Base-by-base conservation (phyloP, 768 basidiomycete species). In the Atractiella rhizophila region DNA sequence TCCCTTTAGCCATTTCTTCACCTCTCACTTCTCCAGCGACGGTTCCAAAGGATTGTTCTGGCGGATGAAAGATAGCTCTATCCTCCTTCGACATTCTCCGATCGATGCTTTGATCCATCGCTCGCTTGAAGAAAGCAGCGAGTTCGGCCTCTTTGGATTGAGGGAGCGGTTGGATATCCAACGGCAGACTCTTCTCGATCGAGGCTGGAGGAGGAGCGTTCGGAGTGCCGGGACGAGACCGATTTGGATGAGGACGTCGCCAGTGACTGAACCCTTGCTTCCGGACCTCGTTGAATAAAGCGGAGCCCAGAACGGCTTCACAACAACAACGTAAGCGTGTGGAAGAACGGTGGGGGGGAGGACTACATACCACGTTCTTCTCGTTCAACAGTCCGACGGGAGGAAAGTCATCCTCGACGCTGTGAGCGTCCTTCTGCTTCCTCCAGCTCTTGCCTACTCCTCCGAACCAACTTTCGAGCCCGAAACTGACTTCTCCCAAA, bases 401-500 rank as follows among this genome's bases (percentile, higher is more conserved):
- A 65, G 62, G 59, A 15, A 58, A 58, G 20, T 56, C 60, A 42
- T 54, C 63, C 29, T 46, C 63, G 9, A 45, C 47, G 51, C 85
- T 18, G 4, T 28, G 19, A 20, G 6, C 8, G 4, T 18, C 27
- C 0, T 1, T 12, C 19, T 16, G 32, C 16, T 6, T 10, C 4
- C 37, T 43, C 44, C 46, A 91, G 81, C 82, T 78, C 71, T 16
- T n/a, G n/a, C n/a, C n/a, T n/a, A n/a, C n/a, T n/a, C n/a, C n/a
- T n/a, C n/a, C n/a, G n/a, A n/a, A n/a, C n/a, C n/a, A n/a, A n/a
- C n/a, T n/a, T n/a, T 73, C 73, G n/a, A 88, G 55, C 0, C 71
- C 68, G 6, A 94, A 48, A 0, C 74, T 68, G 4, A 70, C 68
- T 58, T 98, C 88, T 13, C 91, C 91, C 13, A 98, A 66, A 56